A percentile compares a stretch with the other conserved stretches of the same genome.
phyloP scores from a whole-genome alignment of 2,329 filamentous ascomycete species.

The Colletotrichum kahawae region DNA sequence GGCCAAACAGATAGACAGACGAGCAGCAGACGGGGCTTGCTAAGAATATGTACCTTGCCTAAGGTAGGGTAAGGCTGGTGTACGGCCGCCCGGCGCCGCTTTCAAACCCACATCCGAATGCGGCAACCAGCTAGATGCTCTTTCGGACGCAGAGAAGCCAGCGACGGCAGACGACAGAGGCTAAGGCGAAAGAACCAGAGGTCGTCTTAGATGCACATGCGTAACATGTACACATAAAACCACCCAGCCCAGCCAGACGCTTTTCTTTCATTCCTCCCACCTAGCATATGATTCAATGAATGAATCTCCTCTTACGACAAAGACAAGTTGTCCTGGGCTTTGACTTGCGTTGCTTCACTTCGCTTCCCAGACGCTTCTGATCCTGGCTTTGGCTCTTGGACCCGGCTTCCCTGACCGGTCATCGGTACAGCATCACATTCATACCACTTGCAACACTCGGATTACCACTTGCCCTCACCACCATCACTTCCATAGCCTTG shows the following conservation, averaged over 20 bases:
- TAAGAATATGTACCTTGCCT: neutral
- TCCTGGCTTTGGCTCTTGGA: neutral
- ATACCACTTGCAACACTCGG: neutral
- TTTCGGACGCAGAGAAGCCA: conserved; percentile 24
- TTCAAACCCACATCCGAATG: conserved; percentile 22
- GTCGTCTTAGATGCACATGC: conserved; percentile 10
- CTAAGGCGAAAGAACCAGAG: conserved; percentile 13
- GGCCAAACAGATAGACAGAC: conserved; percentile 8
- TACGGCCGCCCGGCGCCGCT: conserved; percentile 14
- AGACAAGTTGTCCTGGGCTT: conserved; percentile 7
- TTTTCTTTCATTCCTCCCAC: conserved; percentile 22
- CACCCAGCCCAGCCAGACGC: conserved; percentile 10
- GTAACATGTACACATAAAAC: conserved; percentile 23
- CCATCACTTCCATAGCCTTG: neutral
- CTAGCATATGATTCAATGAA: conserved; percentile 1
- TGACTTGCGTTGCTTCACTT: conserved; percentile 1
- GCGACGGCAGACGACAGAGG: conserved; percentile 9
- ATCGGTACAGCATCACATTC: neutral
- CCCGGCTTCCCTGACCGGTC: neutral
- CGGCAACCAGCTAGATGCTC: conserved; percentile 24
- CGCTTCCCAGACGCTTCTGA: neutral
- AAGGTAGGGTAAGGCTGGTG: conserved; percentile 1
- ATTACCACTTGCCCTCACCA: neutral
- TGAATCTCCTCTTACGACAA: conserved; percentile 7
- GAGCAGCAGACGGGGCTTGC: neutral